phyloP scores from a whole-genome alignment of 129 eudicot species.

The Heracleum sosnowskyi region DNA sequence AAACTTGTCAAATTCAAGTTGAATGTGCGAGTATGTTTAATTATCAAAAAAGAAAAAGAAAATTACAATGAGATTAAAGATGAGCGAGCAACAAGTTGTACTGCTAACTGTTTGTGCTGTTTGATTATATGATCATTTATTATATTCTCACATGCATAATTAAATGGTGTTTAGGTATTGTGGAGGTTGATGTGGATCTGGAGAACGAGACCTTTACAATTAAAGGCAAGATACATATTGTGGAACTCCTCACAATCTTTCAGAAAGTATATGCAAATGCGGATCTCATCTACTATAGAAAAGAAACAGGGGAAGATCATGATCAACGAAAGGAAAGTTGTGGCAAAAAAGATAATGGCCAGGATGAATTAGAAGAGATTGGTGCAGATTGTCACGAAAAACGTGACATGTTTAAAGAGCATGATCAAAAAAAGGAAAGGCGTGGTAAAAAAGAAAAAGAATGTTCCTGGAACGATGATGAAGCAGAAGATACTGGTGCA shows the following conservation, averaged over 20 bases:
- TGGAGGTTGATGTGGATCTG: neutral
- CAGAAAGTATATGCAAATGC: neutral
- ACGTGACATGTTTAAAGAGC: neutral
- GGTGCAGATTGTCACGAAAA: neutral
- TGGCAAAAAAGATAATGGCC: neutral
- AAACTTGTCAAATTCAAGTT: too few relatives aligned
- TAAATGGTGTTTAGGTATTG: neutral
- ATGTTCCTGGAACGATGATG: neutral
- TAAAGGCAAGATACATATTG: neutral
- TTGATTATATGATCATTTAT: neutral
- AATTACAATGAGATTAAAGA: too few relatives aligned
- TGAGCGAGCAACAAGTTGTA: too few relatives aligned
- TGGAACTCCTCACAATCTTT: neutral
- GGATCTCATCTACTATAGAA: neutral
- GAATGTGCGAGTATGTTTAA: too few relatives aligned
- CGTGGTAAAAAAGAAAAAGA: neutral
- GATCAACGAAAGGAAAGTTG: neutral
- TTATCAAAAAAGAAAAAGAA: too few relatives aligned
- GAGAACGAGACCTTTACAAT: neutral
- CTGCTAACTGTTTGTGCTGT: neutral
- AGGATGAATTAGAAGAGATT: neutral
- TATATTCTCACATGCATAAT: too few relatives aligned
- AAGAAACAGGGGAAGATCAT: neutral
- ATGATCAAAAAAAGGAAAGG: neutral
- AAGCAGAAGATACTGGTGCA: neutral